A percentile compares a stretch with the other conserved stretches of the same genome.
Evolutionary conservation across 2,329 filamentous ascomycete genomes (phyloP).

Genomic region (Ploettnerulaceae sp.): DNA sequence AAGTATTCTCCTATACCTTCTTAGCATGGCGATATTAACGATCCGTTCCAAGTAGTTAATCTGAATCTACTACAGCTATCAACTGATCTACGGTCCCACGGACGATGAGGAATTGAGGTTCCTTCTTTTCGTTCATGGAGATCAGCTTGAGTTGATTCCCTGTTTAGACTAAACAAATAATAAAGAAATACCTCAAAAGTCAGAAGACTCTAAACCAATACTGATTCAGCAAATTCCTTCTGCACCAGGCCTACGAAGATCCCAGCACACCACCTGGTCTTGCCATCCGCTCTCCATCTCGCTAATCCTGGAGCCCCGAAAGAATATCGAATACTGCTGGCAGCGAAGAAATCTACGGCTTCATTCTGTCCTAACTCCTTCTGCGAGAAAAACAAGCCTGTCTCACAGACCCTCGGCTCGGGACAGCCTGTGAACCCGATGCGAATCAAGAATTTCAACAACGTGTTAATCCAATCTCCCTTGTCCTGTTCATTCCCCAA

Average conservation of each 20-base stretch:
- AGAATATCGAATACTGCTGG: constrained; percentile 8
- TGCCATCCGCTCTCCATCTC: background rate
- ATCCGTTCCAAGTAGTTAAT: too few species aligned
- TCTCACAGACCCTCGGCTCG: background rate
- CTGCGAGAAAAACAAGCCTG: constrained; percentile 5
- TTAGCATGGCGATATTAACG: too few species aligned
- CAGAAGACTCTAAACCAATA: background rate
- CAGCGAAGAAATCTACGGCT: constrained; percentile 14
- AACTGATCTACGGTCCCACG: too few species aligned
- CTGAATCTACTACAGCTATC: too few species aligned
- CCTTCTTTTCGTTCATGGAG: too few species aligned
- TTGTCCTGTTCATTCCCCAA: background rate
- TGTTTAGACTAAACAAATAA: too few species aligned
- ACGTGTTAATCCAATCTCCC: background rate
- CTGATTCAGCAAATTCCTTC: background rate
- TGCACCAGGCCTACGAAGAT: constrained; percentile 5
- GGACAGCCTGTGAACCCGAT: background rate
- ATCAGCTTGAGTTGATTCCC: too few species aligned
- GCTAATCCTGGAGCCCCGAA: constrained; percentile 12
- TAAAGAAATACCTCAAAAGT: background rate
- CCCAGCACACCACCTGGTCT: constrained; percentile 1
- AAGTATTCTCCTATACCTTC: too few species aligned
- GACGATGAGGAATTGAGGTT: too few species aligned
- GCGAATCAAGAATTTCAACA: constrained; percentile 1
- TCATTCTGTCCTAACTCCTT: background rate